These are phyloP conservation scores for Priceomyces medius DNA, from an alignment of 805 yeast genomes.

Conservation along the genomic window DNA sequence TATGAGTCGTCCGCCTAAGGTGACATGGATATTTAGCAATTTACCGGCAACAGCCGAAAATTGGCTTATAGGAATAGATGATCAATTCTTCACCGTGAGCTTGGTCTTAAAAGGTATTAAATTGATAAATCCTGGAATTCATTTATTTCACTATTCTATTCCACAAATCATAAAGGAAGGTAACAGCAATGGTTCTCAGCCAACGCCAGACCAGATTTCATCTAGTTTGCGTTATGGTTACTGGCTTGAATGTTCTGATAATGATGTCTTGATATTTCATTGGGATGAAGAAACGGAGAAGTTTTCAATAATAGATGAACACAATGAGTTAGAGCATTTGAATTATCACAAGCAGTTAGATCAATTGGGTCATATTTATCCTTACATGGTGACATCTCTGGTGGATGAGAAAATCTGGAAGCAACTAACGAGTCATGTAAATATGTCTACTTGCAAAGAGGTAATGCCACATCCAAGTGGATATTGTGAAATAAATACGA, in stretches of 20 bases:
- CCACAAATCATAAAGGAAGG: slow-evolving; percentile 9
- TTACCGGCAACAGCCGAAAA: slow-evolving; percentile 14
- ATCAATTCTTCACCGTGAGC: slow-evolving; percentile 46
- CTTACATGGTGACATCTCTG: slow-evolving; percentile 41
- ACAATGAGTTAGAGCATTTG: slow-evolving; percentile 25
- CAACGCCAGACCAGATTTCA: background rate
- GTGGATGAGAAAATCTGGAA: slow-evolving; percentile 16
- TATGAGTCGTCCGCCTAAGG: slow-evolving; percentile 22
- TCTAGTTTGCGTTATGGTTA: slow-evolving; percentile 32
- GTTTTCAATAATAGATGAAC: slow-evolving; percentile 13
- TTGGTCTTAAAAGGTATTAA: slow-evolving; percentile 50
- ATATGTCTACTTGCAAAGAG: slow-evolving; percentile 24
- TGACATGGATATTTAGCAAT: slow-evolving; percentile 18
- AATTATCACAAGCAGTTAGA: slow-evolving; percentile 23
- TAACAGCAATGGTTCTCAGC: background rate
- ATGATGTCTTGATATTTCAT: slow-evolving; percentile 27
- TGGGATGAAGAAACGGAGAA: slow-evolving; percentile 33
- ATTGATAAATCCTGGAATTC: slow-evolving; percentile 49
- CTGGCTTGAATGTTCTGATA: slow-evolving; percentile 40
- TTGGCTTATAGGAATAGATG: slow-evolving; percentile 45
- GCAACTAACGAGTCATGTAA: slow-evolving; percentile 16
- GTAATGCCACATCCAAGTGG: slow-evolving; percentile 9
- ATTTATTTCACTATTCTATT: slow-evolving; percentile 52
- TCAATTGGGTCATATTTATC: slow-evolving; percentile 26
- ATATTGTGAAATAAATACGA: slow-evolving; percentile 36